Conservation (phyloP, 1,139 yeast genomes). For the Yamadazyma trypodendri region DNA sequence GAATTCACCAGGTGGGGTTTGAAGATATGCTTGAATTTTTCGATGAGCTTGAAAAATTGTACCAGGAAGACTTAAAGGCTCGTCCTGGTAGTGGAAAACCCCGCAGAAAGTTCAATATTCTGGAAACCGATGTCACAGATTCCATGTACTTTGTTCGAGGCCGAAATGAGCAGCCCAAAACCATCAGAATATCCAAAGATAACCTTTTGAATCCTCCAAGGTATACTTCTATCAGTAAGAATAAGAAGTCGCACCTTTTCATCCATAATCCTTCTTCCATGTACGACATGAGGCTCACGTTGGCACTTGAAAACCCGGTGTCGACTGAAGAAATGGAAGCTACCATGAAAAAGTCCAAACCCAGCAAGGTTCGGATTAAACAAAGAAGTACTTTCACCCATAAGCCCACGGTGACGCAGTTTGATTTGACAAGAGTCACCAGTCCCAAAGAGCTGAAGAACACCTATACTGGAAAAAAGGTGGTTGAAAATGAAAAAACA, state of each 20-base stretch:
- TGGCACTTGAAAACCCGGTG: slow-evolving; percentile 75
- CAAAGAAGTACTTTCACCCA: slow-evolving; percentile 65
- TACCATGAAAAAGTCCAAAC: slow-evolving; percentile 37
- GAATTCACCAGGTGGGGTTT: slow-evolving; percentile 68
- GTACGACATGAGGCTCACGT: slow-evolving; percentile 73
- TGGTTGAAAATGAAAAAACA: slow-evolving; percentile 41
- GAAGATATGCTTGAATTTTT: slow-evolving; percentile 57
- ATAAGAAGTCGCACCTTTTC: slow-evolving; percentile 66
- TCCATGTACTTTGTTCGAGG: slow-evolving; percentile 36
- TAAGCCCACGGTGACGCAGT: slow-evolving; percentile 64
- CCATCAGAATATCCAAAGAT: slow-evolving; percentile 65
- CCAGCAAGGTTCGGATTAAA: slow-evolving; percentile 58
- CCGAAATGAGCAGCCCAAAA: slow-evolving; percentile 55
- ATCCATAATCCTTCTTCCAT: slow-evolving; percentile 74
- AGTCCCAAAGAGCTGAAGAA: slow-evolving; percentile 47
- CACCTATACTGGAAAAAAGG: slow-evolving; percentile 34
- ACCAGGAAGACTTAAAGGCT: slow-evolving; percentile 40
- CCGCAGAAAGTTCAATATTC: slow-evolving; percentile 37
- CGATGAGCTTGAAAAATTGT: slow-evolving; percentile 49
- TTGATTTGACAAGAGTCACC: slow-evolving; percentile 67
- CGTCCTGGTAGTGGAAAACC: slow-evolving; percentile 20
- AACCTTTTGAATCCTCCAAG: slow-evolving; percentile 58
- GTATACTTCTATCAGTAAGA: slow-evolving; percentile 69
- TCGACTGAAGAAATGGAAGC: slow-evolving; percentile 51
- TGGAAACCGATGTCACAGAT: slow-evolving; percentile 45